Base-by-base conservation (phyloP, 306 rosid genomes). In the Vigna mungo region DNA sequence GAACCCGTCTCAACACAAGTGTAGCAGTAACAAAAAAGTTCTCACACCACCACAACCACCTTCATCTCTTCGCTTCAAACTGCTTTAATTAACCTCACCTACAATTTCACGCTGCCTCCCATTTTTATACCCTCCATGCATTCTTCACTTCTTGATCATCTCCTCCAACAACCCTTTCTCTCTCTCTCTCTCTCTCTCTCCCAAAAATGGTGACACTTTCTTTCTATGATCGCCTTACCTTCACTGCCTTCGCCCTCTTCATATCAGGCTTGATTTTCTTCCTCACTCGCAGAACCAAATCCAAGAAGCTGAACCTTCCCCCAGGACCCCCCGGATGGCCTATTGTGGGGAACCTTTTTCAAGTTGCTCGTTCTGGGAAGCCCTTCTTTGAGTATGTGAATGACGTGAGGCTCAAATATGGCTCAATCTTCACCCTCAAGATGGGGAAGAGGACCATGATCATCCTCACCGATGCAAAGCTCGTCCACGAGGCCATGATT, bases 321-420 rank as follows among this genome's bases (percentile, higher is more conserved):
- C 97, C 97, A 1, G 95, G 97, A 0, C 98, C 98, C 11, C 95
- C 92, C 0, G 98, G 97, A 0, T 94, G 98, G 98, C 98, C 98
- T 4, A 36, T 94, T 17, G 97, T 92, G 3, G 98, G 98, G 1
- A 94, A 94, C 82, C 96, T 94, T 21, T 89, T 92, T 75, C 98
- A 94, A 63, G 83, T 90, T 1, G 91, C 94, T 1, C 82, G 86
- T 43, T 87, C 98, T 0, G 97, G 96, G 0, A 91, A 87, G 23
- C 89, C 87, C 0, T 96, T 96, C 88, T 86, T 86, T 13, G 88
- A 88, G 4, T 96, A 92, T 52, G 79, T 68, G 0, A 79, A 84
- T 0, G 94, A 79, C 0, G 53, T 86, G 9, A 79, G 85, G 34
- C 46, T 7, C 13, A 81, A 59, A 48, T 96, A 89, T 23, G 96